These are phyloP conservation scores for Leccinum subrobustum DNA, from an alignment of 1,284 basidiomycete genomes.

Conservation along the genomic window DNA sequence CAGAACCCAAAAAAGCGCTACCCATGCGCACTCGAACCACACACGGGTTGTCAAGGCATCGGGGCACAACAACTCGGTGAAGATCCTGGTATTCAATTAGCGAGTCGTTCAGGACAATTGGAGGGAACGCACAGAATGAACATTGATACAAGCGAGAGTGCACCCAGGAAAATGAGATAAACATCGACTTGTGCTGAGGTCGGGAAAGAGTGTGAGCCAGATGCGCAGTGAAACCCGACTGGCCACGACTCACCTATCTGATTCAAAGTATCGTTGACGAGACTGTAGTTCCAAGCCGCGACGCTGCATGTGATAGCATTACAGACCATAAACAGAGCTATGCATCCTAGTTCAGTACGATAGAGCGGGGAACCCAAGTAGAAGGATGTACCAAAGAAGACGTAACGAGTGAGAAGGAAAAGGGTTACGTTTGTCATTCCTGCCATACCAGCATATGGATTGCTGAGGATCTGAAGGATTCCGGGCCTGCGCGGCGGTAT, in stretches of 20 bases:
- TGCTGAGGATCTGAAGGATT: slow-evolving; percentile 16
- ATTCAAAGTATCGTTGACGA: slow-evolving; percentile 36
- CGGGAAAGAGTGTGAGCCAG: neutral
- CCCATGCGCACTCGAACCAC: slow-evolving; percentile 73
- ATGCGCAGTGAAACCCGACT: neutral
- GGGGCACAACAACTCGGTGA: slow-evolving; percentile 54
- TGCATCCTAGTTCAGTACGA: slow-evolving; percentile 9
- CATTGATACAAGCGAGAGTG: slow-evolving; percentile 53
- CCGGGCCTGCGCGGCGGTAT: slow-evolving; percentile 32
- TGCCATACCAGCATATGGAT: slow-evolving; percentile 30
- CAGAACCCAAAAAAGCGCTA: slow-evolving; percentile 54
- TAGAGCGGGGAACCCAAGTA: neutral
- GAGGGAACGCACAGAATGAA: slow-evolving; percentile 54
- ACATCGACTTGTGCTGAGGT: slow-evolving; percentile 49
- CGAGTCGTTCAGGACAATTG: neutral
- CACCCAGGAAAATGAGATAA: slow-evolving; percentile 64
- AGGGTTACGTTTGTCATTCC: slow-evolving; percentile 22
- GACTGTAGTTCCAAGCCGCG: slow-evolving; percentile 67
- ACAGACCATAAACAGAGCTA: slow-evolving; percentile 62
- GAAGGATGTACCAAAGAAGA: slow-evolving; percentile 46
- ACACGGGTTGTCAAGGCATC: slow-evolving; percentile 55
- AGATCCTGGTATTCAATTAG: slow-evolving; percentile 44
- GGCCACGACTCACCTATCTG: slow-evolving; percentile 35
- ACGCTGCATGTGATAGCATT: slow-evolving; percentile 65
- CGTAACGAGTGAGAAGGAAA: slow-evolving; percentile 45